Evolutionary conservation across 768 basidiomycete species (phyloP).

Genomic region (Inosperma sp.): DNA sequence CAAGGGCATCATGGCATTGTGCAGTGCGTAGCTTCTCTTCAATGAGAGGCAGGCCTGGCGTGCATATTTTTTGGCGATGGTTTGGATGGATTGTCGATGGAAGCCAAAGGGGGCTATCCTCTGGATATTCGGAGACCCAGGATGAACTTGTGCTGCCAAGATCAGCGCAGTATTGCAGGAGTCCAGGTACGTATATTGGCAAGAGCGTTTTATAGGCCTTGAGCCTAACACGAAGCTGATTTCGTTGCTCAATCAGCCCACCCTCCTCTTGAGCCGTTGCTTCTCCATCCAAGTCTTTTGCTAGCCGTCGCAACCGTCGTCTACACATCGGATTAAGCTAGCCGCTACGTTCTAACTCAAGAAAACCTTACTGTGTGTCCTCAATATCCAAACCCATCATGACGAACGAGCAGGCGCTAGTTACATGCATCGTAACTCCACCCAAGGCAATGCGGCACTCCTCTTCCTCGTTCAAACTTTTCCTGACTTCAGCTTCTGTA

Average conservation of each 20-base stretch:
- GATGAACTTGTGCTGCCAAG: no score
- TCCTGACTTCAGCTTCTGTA: slow-evolving; percentile 4
- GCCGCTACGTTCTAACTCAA: background rate
- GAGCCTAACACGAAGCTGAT: no score
- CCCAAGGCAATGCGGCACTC: background rate
- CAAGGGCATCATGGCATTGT: slow-evolving; percentile 9
- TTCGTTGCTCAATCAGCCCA: slow-evolving; percentile 7
- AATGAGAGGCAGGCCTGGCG: background rate
- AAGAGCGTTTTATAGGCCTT: slow-evolving; percentile 6
- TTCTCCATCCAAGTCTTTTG: background rate
- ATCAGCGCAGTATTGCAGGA: no score
- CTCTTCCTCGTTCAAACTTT: background rate
- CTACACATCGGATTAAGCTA: background rate
- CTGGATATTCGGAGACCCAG: background rate
- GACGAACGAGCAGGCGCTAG: slow-evolving; percentile 12
- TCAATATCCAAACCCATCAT: slow-evolving; percentile 9
- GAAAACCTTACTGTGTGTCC: slow-evolving; percentile 14
- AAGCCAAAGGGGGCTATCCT: slow-evolving; percentile 4
- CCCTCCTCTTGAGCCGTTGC: slow-evolving; percentile 5
- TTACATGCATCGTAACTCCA: slow-evolving; percentile 3
- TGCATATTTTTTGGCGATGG: background rate
- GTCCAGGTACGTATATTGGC: slow-evolving; percentile 13
- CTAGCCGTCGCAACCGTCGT: slow-evolving; percentile 6
- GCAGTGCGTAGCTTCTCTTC: no score
- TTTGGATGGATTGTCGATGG: slow-evolving; percentile 8